Conservation (phyloP, 345 rosid genomes). For the Mercurialis annua region DNA sequence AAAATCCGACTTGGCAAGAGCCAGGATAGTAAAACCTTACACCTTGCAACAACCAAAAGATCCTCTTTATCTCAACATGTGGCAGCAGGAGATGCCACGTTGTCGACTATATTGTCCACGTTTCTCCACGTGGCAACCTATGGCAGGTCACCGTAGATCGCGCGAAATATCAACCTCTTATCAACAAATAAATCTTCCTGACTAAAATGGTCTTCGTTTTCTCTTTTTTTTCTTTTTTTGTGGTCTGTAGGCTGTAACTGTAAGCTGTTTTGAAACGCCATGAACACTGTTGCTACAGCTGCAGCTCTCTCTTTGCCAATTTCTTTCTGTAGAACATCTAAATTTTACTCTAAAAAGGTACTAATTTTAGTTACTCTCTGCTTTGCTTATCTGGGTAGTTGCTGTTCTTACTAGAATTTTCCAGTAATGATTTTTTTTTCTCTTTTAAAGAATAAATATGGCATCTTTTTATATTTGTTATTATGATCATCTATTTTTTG, state of each 20-base stretch:
- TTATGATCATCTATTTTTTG: constrained; percentile 9
- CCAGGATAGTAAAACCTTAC: constrained; percentile 37
- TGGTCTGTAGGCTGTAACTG: neutral
- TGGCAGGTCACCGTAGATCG: constrained; percentile 72
- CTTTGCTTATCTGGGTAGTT: constrained; percentile 12
- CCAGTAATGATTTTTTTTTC: neutral
- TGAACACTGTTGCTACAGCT: constrained; percentile 72
- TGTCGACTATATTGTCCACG: constrained; percentile 15
- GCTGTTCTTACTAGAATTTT: neutral
- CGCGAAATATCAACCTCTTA: constrained; percentile 63
- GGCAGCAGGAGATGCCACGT: constrained; percentile 56
- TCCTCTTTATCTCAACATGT: constrained; percentile 35
- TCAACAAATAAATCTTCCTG: constrained; percentile 42
- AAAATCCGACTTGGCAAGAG: constrained; percentile 73
- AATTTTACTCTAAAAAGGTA: constrained; percentile 57
- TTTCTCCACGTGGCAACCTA: constrained; percentile 57
- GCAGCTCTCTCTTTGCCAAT: constrained; percentile 72
- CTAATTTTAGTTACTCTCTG: neutral
- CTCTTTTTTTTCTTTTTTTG: neutral
- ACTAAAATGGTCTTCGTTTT: neutral
- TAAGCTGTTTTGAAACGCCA: constrained; percentile 40
- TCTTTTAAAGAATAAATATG: too few species aligned
- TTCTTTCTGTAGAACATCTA: constrained; percentile 53
- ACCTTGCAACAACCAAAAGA: neutral
- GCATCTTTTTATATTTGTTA: neutral